Base-by-base conservation (phyloP, 805 yeast genomes). In the Wickerhamiella spandovensis region DNA sequence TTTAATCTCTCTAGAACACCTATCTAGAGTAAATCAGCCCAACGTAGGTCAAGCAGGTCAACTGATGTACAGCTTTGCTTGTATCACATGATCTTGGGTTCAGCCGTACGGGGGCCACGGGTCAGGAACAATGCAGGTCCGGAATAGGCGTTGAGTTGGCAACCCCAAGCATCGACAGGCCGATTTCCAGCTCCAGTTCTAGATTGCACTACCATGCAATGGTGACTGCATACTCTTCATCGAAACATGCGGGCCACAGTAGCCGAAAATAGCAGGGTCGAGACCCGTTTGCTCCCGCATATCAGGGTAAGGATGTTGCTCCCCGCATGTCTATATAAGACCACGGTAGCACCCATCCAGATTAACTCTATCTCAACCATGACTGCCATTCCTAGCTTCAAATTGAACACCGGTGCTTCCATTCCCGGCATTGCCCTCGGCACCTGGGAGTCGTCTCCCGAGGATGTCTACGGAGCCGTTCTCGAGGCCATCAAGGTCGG, bases 351-450 rank as follows among this genome's bases (percentile, higher is more conserved):
- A 12, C 15, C 32, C 32, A n/a, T n/a, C 32, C 32, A 15, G 32
- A 28, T 9, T 3, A 28, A 28, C 12, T 9, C 32, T 15, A 9
- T 12, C 12, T 9, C 20, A 7, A 46, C 15, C 21, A 53, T 52
- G 54, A n/a, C 54, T 18, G n/a, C 48, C 37, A 47, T 53, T 35
- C 60, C 60, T 17, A 48, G 44, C n/a, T 71, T 76, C 55, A 68
- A 67, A 7, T 69, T 83, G 39, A 76, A 76, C 64, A 75, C 78
- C 57, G 87, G 87, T 18, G 64, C 67, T 44, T 61, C 58, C 30
- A 76, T 83, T 51, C 90, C 90, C 3, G 81, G 81, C 2, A 61
- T 82, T 39, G 89, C 85, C 0, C 69, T 84, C 37, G 92, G 92
- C 12, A 78, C 81, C 23, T 81, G 81, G 52, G 67, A 75, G 53